Base-by-base conservation (phyloP, 805 yeast genomes). In the Kodamaea restingae region DNA sequence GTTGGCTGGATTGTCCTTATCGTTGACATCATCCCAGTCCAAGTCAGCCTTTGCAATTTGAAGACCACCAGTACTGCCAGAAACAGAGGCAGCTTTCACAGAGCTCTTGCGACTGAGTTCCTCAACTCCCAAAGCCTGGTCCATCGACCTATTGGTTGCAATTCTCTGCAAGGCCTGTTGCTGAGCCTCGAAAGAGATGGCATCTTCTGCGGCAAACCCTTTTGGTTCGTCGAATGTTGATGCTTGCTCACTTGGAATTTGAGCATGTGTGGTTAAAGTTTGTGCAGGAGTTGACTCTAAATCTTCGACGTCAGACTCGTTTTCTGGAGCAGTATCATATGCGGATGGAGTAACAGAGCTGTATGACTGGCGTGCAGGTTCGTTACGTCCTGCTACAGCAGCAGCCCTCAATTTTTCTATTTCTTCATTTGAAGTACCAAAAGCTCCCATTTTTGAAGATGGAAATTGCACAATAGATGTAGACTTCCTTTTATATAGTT, bases 1-100 rank as follows among this genome's bases (percentile, higher is more conserved):
- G 54, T 82, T 83, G 42, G 68, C 69, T 8, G 91, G 91, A 53
- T 81, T 76, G 18, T 55, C 85, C 35, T 65, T 68, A 54, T 84
- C 90, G 21, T 62, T 69, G 1, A 80, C 79, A 1, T 69, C 61
- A 49, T 83, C 90, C 84, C 86, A 84, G 38, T 56, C 59, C 46
- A 67, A 56, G 18, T 60, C 60, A 6, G 47, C 40, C 14, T 11
- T 11, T 14, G 17, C 18, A 26, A 37, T 36, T 10, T n/a, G 5
- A 9, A 25, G 12, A 9, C 12, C 27, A 25, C n/a, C n/a, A n/a
- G 11, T 14, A n/a, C 24, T 30, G 4, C 21, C 32, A 10, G 4
- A 21, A 3, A n/a, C 17, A n/a, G 29, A 12, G 7, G 4, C 10
- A 5, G 10, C 22, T 34, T 12, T 31, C 24, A 18, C 11, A 4